Percentiles rank a stretch among this genome's conserved stretches.
Conservation (phyloP, 2,329 filamentous ascomycete species). For the Colletotrichum sp. region DNA sequence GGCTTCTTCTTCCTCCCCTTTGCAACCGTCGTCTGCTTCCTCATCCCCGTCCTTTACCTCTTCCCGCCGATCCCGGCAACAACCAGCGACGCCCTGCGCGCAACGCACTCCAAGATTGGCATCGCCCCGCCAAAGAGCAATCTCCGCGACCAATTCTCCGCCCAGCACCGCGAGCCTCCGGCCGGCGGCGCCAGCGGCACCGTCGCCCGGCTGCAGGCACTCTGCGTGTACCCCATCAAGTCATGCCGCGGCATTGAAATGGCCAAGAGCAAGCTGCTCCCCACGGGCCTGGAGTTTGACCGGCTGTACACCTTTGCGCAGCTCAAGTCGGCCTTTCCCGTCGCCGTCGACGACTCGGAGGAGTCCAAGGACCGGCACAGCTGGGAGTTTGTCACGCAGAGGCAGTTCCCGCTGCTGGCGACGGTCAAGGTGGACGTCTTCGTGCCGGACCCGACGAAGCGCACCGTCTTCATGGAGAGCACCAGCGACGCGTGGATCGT, state of each 20-base stretch:
- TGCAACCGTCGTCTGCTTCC: slow-evolving; percentile 53
- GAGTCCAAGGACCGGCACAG: slow-evolving; percentile 45
- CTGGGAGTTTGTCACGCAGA: slow-evolving; percentile 76
- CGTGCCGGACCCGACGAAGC: slow-evolving; percentile 67
- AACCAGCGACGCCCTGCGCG: slow-evolving; percentile 56
- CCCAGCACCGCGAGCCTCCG: slow-evolving; percentile 17
- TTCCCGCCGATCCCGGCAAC: slow-evolving; percentile 60
- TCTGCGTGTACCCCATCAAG: slow-evolving; percentile 85
- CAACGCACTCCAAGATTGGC: slow-evolving; percentile 59
- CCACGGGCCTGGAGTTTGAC: slow-evolving; percentile 78
- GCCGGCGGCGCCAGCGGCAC: neutral
- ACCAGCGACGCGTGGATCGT: slow-evolving; percentile 63
- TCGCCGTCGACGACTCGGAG: slow-evolving; percentile 36
- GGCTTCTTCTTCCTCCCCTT: slow-evolving; percentile 42
- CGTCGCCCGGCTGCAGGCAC: slow-evolving; percentile 54
- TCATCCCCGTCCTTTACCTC: slow-evolving; percentile 57
- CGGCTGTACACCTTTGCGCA: slow-evolving; percentile 85
- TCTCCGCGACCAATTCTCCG: slow-evolving; percentile 29
- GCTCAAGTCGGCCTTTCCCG: slow-evolving; percentile 54
- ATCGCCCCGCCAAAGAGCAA: slow-evolving; percentile 41
- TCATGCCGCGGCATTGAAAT: slow-evolving; percentile 81
- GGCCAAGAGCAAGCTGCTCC: slow-evolving; percentile 64
- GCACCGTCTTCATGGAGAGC: slow-evolving; percentile 47
- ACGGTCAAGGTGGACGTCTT: slow-evolving; percentile 72
- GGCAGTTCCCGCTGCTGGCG: slow-evolving; percentile 73